Base-by-base conservation (phyloP, 768 basidiomycete genomes). In the Tulasnella sp. region DNA sequence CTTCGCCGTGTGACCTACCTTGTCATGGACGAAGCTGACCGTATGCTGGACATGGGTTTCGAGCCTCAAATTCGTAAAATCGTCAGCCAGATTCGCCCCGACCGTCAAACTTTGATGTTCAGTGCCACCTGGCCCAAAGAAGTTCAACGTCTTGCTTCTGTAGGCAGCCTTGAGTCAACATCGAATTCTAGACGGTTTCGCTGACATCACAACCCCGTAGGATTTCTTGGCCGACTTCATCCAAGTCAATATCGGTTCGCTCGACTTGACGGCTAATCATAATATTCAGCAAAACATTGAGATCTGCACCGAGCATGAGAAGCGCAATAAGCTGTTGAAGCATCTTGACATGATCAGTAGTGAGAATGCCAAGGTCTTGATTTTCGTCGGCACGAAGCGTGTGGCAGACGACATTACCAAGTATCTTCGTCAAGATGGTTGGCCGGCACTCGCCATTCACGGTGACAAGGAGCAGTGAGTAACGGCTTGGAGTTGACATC, bases 31-130 rank as follows among this genome's bases (percentile, higher is more conserved):
- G 97, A 99, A 84, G 97, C 97, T 67, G 97, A 99, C 86, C 94
- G 97, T 81, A 99, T 99, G 97, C 88, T 99, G 79, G 97, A 99
- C 86, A 99, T 99, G 97, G 97, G 97, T 87, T 99, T 99, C 85
- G 97, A 99, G 85, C 97, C 97, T 73, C 97, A 99, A 83, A 99
- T 99, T 82, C 89, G 96, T 82, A 99, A 99, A 86, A 98, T 99
- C 79, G 93, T 99, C 79, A 87, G 91, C 80, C 97, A 99, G 84
- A 96, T 99, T 81, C 91, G 97, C 52, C 97, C 97, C 58, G 97
- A 99, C 86, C 90, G 97, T 81, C 97, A 99, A 82, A 99, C 97
- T 0, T 88, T 99, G 79, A 97, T 99, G 91, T 99, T 99, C 87
- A 97, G 95, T 74, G 97, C 97, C 15, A 99, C 97, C 8, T 99